Evolutionary conservation across 192 early-diverging fungal genomes (phyloP).

Genomic region (Umbelopsis ramanniana): DNA sequence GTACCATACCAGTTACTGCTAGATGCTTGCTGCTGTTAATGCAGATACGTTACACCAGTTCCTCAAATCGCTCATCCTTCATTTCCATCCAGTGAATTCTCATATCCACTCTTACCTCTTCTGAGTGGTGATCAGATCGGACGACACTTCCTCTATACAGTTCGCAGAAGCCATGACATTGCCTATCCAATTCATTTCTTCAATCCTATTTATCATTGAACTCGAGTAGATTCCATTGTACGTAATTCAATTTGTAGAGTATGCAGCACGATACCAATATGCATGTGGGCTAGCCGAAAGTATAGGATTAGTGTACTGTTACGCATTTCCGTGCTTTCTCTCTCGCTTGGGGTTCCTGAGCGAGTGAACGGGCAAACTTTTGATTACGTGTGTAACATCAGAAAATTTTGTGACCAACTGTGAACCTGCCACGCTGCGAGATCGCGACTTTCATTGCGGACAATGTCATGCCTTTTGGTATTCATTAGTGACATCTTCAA

Average conservation of each 20-base stretch:
- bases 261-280: not conserved
- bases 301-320: slow-evolving; percentile 17
- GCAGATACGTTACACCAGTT: no score
- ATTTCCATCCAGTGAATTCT: no score
- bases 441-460: not conserved
- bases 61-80: no score
- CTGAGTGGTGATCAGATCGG: no score
- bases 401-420: slow-evolving; percentile 2
- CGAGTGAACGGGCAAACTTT: not conserved
- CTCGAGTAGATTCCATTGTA: not conserved
- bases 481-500: slow-evolving; percentile 9
- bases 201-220: no score
- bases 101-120: no score
- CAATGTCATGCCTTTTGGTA: slow-evolving; percentile 3
- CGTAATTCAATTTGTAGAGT: not conserved
- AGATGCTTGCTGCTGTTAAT: no score
- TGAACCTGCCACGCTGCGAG: not conserved
- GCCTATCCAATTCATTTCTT: no score
- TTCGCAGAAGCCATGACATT: no score
- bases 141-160: no score
- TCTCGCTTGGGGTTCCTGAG: not conserved
- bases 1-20: no score
- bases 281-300: slow-evolving; percentile 9
- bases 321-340: slow-evolving; percentile 13
- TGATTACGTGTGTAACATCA: not conserved